Evolutionary conservation across 208 protist species (phyloP), one percentile per base, ranked within the genome.

Genomic region (Crithidia brevicula): DNA sequence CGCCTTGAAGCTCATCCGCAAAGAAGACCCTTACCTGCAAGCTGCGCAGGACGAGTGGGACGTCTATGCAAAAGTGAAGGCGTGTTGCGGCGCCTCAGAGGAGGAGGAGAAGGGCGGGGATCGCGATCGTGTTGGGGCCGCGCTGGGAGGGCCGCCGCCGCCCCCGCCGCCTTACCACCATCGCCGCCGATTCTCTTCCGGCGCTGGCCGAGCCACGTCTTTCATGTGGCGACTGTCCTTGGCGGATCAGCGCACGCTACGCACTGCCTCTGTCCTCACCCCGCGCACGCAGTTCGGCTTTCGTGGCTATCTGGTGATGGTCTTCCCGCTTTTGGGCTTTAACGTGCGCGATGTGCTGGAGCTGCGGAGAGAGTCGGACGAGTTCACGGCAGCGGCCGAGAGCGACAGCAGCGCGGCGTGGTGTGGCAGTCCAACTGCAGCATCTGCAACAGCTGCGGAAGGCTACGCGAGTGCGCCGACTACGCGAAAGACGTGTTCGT

Each of bases 311-410:
- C 67, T 84, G 33, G 61, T 86, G 43, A 54, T 94, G 3, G 78
- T 85, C 11, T 72, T 91, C 20, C 82, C 84, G 10, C 64, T 92
- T 15, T 73, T 85, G 45, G 78, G 84, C 45, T 79, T 92, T 30
- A 85, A 86, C 74, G 53, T 94, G 10, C 81, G 82, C 13, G 81
- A 80, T 42, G 69, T 91, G 7, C 57, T 91, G 25, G 82, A 86
- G 27, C 60, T 85, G 45, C 61, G 49, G 34, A 33, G 70, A 9
- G 70, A 64, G 61, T 34, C n/a, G 43, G 52, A 43, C 27, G 62
- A 75, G 49, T 34, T 46, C 25, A 36, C 49, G 34, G 23, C 52
- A 7, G 40, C 16, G 27, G n/a, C 40, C 16, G 18, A 20, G 43
- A 49, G 18, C 16, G 18, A 9, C 5, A 49, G 16, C n/a, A n/a